These are phyloP conservation scores for Tetraselmis chui DNA, from an alignment of 139 green algal genomes.

Conservation along the genomic window DNA sequence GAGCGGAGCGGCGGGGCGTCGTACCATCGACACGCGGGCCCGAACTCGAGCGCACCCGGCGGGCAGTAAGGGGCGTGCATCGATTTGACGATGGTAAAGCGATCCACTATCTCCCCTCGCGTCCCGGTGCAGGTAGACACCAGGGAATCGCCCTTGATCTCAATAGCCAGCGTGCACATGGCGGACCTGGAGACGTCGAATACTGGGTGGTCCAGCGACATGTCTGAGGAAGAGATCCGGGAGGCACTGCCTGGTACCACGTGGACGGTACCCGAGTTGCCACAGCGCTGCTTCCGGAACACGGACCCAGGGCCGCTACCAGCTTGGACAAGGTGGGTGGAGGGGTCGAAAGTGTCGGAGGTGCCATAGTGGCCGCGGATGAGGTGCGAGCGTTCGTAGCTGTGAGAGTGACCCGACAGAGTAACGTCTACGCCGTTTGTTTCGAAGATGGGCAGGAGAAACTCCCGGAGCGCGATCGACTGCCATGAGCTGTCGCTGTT, in stretches of 20 bases:
- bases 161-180: not conserved
- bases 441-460: constrained; percentile 2
- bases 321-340: not conserved
- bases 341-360: not conserved
- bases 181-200: not conserved
- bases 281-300: not conserved
- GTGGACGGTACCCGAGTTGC: not conserved
- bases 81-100: not conserved
- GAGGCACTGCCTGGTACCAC: not conserved
- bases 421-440: constrained; percentile 7
- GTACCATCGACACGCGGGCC: too few species aligned
- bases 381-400: constrained; percentile 9
- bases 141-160: not conserved
- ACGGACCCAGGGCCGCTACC: not conserved
- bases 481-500: not conserved
- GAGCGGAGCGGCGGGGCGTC: too few species aligned
- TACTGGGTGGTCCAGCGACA: not conserved
- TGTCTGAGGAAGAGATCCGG: not conserved
- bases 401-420: constrained; percentile 5
- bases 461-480: not conserved
- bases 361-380: not conserved
- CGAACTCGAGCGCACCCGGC: too few species aligned
- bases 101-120: not conserved
- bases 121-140: not conserved
- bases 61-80: too few species aligned